These are phyloP conservation scores for Conringia planisiliqua DNA, from an alignment of 345 rosid species.

Conservation along the genomic window DNA sequence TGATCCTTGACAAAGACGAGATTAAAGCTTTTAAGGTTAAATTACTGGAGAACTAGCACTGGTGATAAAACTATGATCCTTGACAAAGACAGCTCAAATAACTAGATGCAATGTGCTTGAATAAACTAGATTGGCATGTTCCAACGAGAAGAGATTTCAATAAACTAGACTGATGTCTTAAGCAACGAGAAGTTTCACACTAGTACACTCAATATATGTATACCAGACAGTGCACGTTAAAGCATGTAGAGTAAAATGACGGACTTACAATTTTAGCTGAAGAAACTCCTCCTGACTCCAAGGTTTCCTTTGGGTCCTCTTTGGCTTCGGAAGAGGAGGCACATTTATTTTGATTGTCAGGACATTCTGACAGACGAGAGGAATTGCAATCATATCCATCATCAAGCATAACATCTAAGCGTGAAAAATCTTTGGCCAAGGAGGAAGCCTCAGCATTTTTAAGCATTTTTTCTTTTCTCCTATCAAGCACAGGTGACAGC, in stretches of 20 bases:
- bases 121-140: conserved; percentile 9
- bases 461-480: conserved; percentile 67
- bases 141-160: conserved; percentile 4
- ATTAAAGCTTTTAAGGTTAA: background rate
- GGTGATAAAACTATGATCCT: background rate
- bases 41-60: too few species aligned
- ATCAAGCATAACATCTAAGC: conserved; percentile 61
- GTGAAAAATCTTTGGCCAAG: conserved; percentile 68
- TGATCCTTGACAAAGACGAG: conserved; percentile 12
- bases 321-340: conserved; percentile 43
- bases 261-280: conserved; percentile 43
- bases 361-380: conserved; percentile 38
- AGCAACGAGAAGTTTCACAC: background rate
- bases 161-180: conserved; percentile 3
- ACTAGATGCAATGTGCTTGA: conserved; percentile 3
- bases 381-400: conserved; percentile 40
- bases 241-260: conserved; percentile 9
- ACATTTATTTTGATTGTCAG: conserved; percentile 29
- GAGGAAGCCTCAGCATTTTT: conserved; percentile 56
- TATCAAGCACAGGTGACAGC: conserved; percentile 87
- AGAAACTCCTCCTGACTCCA: conserved; percentile 45
- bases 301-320: conserved; percentile 37
- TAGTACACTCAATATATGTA: background rate
- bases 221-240: conserved; percentile 1
- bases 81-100: conserved; percentile 17